Percentiles rank a stretch among this genome's conserved stretches.
phyloP scores from a whole-genome alignment of 441 rosid genomes.

The Croton laevigatus region DNA sequence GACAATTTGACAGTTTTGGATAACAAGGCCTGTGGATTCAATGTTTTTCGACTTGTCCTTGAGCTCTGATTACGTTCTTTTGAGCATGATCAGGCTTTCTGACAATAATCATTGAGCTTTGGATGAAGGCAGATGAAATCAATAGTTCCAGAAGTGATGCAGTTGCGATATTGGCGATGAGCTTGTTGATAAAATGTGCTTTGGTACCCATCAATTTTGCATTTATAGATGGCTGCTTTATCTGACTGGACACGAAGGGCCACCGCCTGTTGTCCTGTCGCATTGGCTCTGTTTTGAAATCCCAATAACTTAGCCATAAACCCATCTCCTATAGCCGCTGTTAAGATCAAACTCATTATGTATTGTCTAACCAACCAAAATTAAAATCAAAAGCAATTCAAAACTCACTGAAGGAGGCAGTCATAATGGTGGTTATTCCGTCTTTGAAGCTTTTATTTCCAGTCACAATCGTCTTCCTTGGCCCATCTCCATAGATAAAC shows the following conservation, averaged over 20 bases:
- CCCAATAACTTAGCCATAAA: slow-evolving; percentile 58
- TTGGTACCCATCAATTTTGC: slow-evolving; percentile 63
- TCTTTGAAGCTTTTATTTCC: slow-evolving; percentile 18
- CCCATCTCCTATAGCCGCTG: slow-evolving; percentile 48
- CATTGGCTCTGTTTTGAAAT: slow-evolving; percentile 61
- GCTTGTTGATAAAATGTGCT: slow-evolving; percentile 54
- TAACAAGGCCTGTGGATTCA: slow-evolving; percentile 34
- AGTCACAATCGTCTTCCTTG: slow-evolving; percentile 16
- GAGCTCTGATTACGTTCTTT: slow-evolving; percentile 48
- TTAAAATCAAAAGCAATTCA: not conserved
- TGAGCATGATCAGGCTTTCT: slow-evolving; percentile 48
- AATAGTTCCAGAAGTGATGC: slow-evolving; percentile 50
- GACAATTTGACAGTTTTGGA: slow-evolving; percentile 50
- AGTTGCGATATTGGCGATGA: slow-evolving; percentile 51
- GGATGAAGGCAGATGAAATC: slow-evolving; percentile 59
- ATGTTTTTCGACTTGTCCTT: slow-evolving; percentile 34
- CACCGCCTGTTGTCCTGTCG: slow-evolving; percentile 57
- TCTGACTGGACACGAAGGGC: slow-evolving; percentile 55
- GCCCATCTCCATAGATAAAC: slow-evolving; percentile 20
- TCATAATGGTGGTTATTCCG: slow-evolving; percentile 18
- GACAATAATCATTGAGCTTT: slow-evolving; percentile 51
- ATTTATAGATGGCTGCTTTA: slow-evolving; percentile 52
- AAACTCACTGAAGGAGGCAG: slow-evolving; percentile 24
- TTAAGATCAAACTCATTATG: slow-evolving; percentile 9
- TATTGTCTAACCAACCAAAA: not conserved